A percentile compares a stretch with the other conserved stretches of the same genome.
phyloP scores from a whole-genome alignment of 176 grass and related monocot species.

The Avena eriantha region DNA sequence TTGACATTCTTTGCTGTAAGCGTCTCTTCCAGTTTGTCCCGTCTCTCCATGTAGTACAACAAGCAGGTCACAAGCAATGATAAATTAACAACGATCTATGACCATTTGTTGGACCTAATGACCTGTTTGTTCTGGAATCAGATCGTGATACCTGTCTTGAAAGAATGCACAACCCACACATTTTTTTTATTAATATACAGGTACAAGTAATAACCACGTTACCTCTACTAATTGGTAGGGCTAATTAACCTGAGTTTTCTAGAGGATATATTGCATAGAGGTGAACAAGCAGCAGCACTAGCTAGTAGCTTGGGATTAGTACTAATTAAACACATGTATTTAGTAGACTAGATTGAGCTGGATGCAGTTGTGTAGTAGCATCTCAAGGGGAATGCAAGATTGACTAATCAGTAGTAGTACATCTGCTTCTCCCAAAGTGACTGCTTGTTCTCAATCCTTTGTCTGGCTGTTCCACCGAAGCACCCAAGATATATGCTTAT shows the following conservation, averaged over 20 bases:
- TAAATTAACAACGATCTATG: slow-evolving; percentile 7
- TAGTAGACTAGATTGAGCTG: slow-evolving; percentile 24
- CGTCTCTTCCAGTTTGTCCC: slow-evolving; percentile 17
- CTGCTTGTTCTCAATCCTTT: slow-evolving; percentile 50
- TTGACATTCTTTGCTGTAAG: slow-evolving; percentile 31
- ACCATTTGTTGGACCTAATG: slow-evolving; percentile 23
- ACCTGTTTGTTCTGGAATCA: slow-evolving; percentile 40
- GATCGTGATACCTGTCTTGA: slow-evolving; percentile 9
- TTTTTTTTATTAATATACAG: slow-evolving; percentile 7
- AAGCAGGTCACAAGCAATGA: slow-evolving; percentile 4
- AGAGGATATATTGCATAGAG: background rate
- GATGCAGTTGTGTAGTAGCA: slow-evolving; percentile 37
- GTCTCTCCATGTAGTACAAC: slow-evolving; percentile 13
- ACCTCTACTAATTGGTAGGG: background rate
- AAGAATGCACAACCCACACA: slow-evolving; percentile 19
- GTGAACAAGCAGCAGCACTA: slow-evolving; percentile 36
- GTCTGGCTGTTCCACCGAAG: slow-evolving; percentile 44
- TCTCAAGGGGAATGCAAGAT: slow-evolving; percentile 29
- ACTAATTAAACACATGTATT: slow-evolving; percentile 12
- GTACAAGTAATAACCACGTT: background rate
- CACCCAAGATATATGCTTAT: slow-evolving; percentile 26
- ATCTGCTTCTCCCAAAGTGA: slow-evolving; percentile 43
- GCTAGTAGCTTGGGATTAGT: slow-evolving; percentile 58
- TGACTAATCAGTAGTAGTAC: slow-evolving; percentile 1
- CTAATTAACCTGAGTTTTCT: slow-evolving; percentile 11